phyloP scores from a whole-genome alignment of 768 basidiomycete species.

The Xerocomellus dryophilus region DNA sequence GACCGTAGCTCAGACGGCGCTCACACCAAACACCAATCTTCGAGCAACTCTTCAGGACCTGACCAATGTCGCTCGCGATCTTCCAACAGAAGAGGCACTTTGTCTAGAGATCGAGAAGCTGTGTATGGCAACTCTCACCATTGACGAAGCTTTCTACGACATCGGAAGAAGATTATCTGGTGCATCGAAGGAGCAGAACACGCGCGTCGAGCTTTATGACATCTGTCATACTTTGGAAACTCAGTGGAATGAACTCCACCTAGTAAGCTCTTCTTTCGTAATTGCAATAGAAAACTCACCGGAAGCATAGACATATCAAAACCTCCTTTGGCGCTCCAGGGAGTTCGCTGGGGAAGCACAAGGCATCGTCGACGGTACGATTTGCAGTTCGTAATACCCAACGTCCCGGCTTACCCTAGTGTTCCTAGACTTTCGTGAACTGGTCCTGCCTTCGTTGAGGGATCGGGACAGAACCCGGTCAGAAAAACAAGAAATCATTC shows the following conservation, averaged over 20 bases:
- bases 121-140: constrained; percentile 14
- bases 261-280: background rate
- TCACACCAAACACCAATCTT: background rate
- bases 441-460: constrained; percentile 16
- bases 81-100: constrained; percentile 13
- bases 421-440: constrained; percentile 14
- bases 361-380: constrained; percentile 14
- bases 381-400: background rate
- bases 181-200: constrained; percentile 5
- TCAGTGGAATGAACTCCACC: constrained; percentile 17
- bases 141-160: constrained; percentile 16
- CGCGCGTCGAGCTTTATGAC: constrained; percentile 9
- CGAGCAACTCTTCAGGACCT: background rate
- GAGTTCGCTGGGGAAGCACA: constrained; percentile 21
- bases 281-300: background rate
- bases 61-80: background rate
- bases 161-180: constrained; percentile 12
- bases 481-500: constrained; percentile 17
- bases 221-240: constrained; percentile 9
- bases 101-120: constrained; percentile 16
- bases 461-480: background rate
- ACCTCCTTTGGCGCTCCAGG: constrained; percentile 21
- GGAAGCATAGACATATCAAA: constrained; percentile 9
- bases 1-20: background rate
- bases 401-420: background rate